phyloP scores from a whole-genome alignment of 73 alveolate genomes.

The Tetrahymena malaccensis region DNA sequence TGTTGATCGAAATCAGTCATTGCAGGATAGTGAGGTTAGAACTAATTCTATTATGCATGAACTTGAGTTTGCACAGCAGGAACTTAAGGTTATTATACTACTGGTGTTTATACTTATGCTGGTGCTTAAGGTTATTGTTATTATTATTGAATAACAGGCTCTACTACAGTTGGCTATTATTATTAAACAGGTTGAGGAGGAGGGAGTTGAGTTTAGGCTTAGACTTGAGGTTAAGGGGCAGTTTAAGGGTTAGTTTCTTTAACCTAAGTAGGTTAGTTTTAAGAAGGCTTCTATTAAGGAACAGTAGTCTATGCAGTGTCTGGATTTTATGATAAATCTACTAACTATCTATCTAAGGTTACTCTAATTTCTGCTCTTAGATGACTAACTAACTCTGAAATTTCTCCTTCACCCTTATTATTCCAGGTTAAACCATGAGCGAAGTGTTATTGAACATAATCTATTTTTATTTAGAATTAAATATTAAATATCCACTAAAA shows the following conservation, averaged over 20 bases:
- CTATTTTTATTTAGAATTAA: neutral
- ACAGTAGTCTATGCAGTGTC: neutral
- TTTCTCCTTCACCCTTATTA: neutral
- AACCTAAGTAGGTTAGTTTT: neutral
- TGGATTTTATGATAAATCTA: neutral
- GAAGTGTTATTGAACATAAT: neutral
- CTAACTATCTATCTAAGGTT: neutral
- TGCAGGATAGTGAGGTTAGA: neutral
- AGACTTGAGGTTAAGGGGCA: neutral
- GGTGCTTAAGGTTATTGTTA: neutral
- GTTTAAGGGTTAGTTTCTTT: neutral
- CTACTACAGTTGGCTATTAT: neutral
- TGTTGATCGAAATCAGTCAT: neutral
- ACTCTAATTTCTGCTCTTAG: neutral
- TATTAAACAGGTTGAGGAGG: neutral
- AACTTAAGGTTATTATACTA: neutral
- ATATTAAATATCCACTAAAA: neutral
- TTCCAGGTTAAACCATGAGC: neutral
- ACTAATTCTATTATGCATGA: neutral
- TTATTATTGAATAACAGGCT: neutral
- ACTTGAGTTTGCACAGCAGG: neutral
- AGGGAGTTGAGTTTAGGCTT: neutral
- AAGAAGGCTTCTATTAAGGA: neutral
- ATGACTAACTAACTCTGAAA: neutral
- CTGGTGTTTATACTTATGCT: neutral